Percentiles rank a stretch among this genome's conserved stretches.
phyloP scores from a whole-genome alignment of 495 filamentous ascomycete genomes.

The Penicillium alfredii region DNA sequence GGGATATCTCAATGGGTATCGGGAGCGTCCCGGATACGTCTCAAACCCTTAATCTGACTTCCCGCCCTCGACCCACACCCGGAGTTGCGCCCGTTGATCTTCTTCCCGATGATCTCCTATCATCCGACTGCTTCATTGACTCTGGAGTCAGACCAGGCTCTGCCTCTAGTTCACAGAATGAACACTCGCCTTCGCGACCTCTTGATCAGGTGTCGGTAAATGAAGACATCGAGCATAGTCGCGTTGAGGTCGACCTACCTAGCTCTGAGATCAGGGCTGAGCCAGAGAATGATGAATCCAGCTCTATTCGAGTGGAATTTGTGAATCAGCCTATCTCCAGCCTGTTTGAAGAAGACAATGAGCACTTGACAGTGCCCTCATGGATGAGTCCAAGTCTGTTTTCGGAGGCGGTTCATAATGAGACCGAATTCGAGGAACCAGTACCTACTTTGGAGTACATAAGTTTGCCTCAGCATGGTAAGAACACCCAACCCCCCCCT shows the following conservation, averaged over 20 bases:
- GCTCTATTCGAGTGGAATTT: neutral
- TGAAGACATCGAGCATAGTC: too few species aligned
- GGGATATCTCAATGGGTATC: conserved; percentile 28
- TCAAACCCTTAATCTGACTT: conserved; percentile 8
- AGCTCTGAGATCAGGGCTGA: neutral
- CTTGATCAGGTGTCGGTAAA: too few species aligned
- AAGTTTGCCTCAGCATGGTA: too few species aligned
- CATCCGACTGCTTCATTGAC: conserved; percentile 20
- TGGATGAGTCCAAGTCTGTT: too few species aligned
- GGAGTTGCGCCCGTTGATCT: too few species aligned
- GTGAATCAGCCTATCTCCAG: conserved; percentile 4
- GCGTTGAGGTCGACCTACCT: too few species aligned
- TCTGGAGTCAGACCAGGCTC: neutral
- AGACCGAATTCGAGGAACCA: too few species aligned
- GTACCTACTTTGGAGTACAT: too few species aligned
- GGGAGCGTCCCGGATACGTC: conserved; percentile 23
- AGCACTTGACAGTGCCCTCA: conserved; percentile 1
- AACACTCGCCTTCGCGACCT: neutral
- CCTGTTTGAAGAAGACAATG: conserved; percentile 16
- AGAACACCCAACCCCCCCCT: neutral
- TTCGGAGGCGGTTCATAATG: too few species aligned
- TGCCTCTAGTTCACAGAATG: neutral
- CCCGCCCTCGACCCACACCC: too few species aligned
- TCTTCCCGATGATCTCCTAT: conserved; percentile 28
- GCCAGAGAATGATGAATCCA: neutral